These are phyloP conservation scores for Trichoderma pleuroti DNA, from an alignment of 2,329 filamentous ascomycete genomes.

Conservation along the genomic window DNA sequence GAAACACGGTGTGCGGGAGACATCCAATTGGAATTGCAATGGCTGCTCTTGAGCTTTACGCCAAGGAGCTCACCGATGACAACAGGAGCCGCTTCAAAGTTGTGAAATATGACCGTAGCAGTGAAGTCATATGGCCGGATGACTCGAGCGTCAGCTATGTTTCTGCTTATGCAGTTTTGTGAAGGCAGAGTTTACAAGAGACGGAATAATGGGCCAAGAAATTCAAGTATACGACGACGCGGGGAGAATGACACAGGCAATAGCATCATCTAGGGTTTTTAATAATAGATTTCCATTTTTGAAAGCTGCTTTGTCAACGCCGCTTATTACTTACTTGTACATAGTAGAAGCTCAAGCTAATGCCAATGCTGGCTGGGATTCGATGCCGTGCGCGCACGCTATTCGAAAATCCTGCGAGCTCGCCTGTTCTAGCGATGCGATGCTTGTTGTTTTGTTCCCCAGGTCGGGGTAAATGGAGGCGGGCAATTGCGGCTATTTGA, in stretches of 20 bases:
- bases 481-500: neutral
- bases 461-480: neutral
- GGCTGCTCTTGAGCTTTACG: slow-evolving; percentile 73
- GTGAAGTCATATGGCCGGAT: slow-evolving; percentile 59
- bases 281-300: neutral
- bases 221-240: neutral
- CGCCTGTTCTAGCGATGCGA: neutral
- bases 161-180: slow-evolving; percentile 80
- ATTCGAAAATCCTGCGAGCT: neutral
- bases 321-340: neutral
- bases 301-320: slow-evolving; percentile 1
- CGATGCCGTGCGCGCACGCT: neutral
- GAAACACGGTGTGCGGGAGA: slow-evolving; percentile 89
- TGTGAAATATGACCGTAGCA: slow-evolving; percentile 83
- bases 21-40: slow-evolving; percentile 93
- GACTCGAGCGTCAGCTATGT: slow-evolving; percentile 95
- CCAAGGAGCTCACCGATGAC: slow-evolving; percentile 37
- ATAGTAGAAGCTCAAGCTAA: neutral
- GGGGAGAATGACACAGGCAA: neutral
- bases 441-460: neutral
- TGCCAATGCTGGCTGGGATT: neutral
- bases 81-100: slow-evolving; percentile 66
- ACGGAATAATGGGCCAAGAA: neutral
- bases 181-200: neutral
- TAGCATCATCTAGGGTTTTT: neutral